phyloP scores from a whole-genome alignment of 176 grass and related monocot species.

The Coix lacrymajobi region DNA sequence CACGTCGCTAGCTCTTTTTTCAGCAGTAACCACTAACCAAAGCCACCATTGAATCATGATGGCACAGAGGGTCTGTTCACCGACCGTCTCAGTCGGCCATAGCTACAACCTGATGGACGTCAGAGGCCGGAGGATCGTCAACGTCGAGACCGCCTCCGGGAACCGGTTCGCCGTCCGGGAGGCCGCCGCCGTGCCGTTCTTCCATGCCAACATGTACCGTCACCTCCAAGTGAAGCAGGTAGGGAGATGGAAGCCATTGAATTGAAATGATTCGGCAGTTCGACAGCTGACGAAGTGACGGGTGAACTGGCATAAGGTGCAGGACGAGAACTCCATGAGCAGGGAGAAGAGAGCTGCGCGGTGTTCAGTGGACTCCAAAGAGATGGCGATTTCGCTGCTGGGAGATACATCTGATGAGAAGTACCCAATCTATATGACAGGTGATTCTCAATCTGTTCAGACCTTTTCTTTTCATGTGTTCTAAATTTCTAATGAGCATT shows the following conservation, averaged over 20 bases:
- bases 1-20: not conserved
- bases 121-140: conserved; percentile 54
- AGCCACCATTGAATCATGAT: not conserved
- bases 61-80: conserved; percentile 43
- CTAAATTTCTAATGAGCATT: not conserved
- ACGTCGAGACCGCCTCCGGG: conserved; percentile 67
- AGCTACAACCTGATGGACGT: conserved; percentile 84
- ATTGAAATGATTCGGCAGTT: not conserved
- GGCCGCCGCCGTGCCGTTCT: conserved; percentile 45
- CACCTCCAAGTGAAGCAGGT: conserved; percentile 78
- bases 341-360: conserved; percentile 55
- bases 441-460: conserved; percentile 10
- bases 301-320: conserved; percentile 25
- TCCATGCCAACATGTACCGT: conserved; percentile 88
- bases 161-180: conserved; percentile 52
- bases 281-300: not conserved
- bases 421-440: conserved; percentile 83
- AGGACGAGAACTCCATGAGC: conserved; percentile 74
- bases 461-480: not conserved
- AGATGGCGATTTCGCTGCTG: conserved; percentile 45
- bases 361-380: conserved; percentile 47
- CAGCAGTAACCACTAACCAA: not conserved
- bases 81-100: conserved; percentile 59
- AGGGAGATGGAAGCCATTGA: not conserved
- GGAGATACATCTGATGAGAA: conserved; percentile 68